Evolutionary conservation across 805 yeast genomes (phyloP).

Genomic region (Lipomyces sp.): DNA sequence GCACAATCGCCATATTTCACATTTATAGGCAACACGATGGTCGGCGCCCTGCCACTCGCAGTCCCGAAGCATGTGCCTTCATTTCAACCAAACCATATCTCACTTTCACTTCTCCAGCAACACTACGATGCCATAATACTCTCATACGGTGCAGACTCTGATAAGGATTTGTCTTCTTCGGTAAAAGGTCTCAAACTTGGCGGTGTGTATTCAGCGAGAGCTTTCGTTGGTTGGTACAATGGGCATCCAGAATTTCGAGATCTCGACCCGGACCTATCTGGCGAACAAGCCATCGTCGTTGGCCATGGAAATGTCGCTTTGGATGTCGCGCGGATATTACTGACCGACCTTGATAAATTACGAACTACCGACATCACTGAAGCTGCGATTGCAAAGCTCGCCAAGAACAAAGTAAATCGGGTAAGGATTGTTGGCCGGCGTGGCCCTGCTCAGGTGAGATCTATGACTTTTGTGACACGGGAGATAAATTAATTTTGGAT

Average conservation of each 20-base stretch:
- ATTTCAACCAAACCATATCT: slow-evolving; percentile 51
- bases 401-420: slow-evolving; percentile 58
- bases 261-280: slow-evolving; percentile 62
- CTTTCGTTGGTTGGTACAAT: slow-evolving; percentile 96
- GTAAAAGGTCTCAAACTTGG: slow-evolving; percentile 62
- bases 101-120: slow-evolving; percentile 54
- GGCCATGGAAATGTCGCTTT: slow-evolving; percentile 98
- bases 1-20: slow-evolving; percentile 50
- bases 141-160: slow-evolving; percentile 78
- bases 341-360: slow-evolving; percentile 66
- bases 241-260: slow-evolving; percentile 71
- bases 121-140: slow-evolving; percentile 75
- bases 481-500: not conserved
- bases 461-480: not conserved
- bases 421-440: slow-evolving; percentile 83
- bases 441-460: slow-evolving; percentile 64
- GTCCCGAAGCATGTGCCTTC: not conserved
- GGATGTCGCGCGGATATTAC: slow-evolving; percentile 80
- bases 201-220: slow-evolving; percentile 79
- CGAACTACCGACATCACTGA: slow-evolving; percentile 71
- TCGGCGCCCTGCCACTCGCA: slow-evolving; percentile 54
- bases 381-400: slow-evolving; percentile 61
- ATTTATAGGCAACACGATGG: slow-evolving; percentile 71
- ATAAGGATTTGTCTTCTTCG: slow-evolving; percentile 52
- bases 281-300: slow-evolving; percentile 73